Evolutionary conservation across 2,329 filamentous ascomycete genomes (phyloP), one percentile per base, ranked within the genome.

Genomic region (Alternaria panax): DNA sequence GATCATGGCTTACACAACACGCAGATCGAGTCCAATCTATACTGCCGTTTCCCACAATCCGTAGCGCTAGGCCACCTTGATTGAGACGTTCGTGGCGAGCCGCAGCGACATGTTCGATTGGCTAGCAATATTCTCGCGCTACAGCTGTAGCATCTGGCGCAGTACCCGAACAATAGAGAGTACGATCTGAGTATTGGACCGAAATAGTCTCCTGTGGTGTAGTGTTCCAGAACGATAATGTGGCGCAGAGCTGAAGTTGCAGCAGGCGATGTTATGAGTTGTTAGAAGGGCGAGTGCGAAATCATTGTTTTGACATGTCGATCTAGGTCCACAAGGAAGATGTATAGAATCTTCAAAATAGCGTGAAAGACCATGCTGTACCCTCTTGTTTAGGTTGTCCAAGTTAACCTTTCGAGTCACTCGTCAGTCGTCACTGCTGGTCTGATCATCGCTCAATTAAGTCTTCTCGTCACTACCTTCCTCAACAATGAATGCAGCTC

Each of bases 211-310:
- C 32, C 16, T 22, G 4, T n/a, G 22, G 16, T 27, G 9, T 25
- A 4, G 14, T 36, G 30, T 46, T 38, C 42, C 42, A 54, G 51
- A 47, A 54, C 24, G 24, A 25, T 43, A 20, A 30, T 54, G 41
- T 47, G 51, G 51, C 51, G 41, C 32, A n/a, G 20, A 46, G 42
- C 42, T 47, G 42, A 54, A n/a, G n/a, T 27, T 11, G n/a, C 25
- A 47, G 32, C 28, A n/a, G 20, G 12, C 20, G 16, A 14, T 16
- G 18, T 16, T 46, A n/a, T 40, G 42, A 46, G n/a, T 25, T 38
- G 24, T 43, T 24, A 38, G 24, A 16, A 47, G 24, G 18, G 30
- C 4, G 20, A 47, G 6, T 28, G 36, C n/a, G 40, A n/a, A 54
- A 47, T 54, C 51, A 32, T 30, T 54, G 47, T 14, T 54, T 28